A percentile compares a stretch with the other conserved stretches of the same genome.
Evolutionary conservation across 2,329 filamentous ascomycete species (phyloP).

Genomic region (Atkinsonella hypoxylon): DNA sequence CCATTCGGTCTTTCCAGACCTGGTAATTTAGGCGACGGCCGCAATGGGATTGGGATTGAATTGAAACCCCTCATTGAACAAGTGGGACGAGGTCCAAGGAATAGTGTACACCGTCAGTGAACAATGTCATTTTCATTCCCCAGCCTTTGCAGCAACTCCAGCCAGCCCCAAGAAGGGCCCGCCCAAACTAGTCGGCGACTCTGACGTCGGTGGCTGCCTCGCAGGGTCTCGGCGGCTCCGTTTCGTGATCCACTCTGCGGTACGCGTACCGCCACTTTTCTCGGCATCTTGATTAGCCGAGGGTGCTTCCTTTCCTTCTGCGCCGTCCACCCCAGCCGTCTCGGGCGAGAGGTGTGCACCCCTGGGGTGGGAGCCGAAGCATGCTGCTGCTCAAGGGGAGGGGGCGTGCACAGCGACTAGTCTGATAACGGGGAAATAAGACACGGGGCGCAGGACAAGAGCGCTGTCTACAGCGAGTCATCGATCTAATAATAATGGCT

Average conservation of each 20-base stretch:
- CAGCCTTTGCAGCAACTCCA: too few species aligned
- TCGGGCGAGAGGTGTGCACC: background rate
- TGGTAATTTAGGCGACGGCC: too few species aligned
- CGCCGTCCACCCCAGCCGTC: background rate
- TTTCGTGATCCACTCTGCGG: background rate
- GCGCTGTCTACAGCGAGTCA: too few species aligned
- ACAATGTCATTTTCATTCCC: too few species aligned
- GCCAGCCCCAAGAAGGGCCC: background rate
- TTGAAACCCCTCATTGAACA: too few species aligned
- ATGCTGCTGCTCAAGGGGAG: background rate
- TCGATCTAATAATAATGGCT: too few species aligned
- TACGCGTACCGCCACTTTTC: constrained; percentile 14
- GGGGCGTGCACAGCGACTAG: background rate
- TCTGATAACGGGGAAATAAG: background rate
- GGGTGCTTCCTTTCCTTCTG: background rate
- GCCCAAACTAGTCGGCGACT: constrained; percentile 7
- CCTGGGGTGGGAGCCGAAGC: background rate
- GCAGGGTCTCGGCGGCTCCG: constrained; percentile 11
- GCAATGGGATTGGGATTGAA: too few species aligned
- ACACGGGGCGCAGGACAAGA: background rate
- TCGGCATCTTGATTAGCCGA: constrained; percentile 5
- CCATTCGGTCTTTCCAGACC: too few species aligned
- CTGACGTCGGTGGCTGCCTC: constrained; percentile 19
- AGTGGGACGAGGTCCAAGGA: too few species aligned
- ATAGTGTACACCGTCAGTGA: too few species aligned